Base-by-base conservation (phyloP, 768 basidiomycete genomes). In the Lepiota brunneoincarnata region DNA sequence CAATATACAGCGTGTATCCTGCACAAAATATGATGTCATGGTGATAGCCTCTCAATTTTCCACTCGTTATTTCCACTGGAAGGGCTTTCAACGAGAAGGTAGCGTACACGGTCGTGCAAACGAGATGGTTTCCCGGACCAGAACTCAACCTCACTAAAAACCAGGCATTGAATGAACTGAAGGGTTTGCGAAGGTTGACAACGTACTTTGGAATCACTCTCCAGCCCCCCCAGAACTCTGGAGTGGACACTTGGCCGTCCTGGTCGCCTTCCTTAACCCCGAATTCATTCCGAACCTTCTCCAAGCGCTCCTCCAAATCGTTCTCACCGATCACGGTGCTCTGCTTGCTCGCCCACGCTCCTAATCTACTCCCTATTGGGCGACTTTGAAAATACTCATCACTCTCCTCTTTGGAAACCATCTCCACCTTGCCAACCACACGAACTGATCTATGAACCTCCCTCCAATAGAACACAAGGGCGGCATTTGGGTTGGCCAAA, bases 171-270 rank as follows among this genome's bases (percentile, higher is more conserved):
- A 42, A 45, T 26, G 52, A 51, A 11, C 17, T n/a, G 38, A n/a
- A 54, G n/a, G 12, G 9, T 1, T 21, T 38, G 26, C 45, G 31
- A 15, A 56, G 46, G 24, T 39, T 18, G 59, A 36, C 10, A 4
- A 77, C 86, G 63, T 61, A 96, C 93, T 79, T 79, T 23, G 96
- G 96, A n/a, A 98, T 77, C 31, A 98, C 79, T 61, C 96, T 79
- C 89, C 93, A 97, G 3, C 96, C 96, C 56, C 96, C 96, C 96
- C 96, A 98, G 68, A 91, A 92, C 6, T 91, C 86, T 2, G 96
- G 96, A 43, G 87, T 74, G 0, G 90, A 87, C 11, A 97, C 75
- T 24, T 83, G 75, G 10, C 66, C 74, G 1, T 77, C 73, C 24
- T 66, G 67, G 34, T 70, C 72, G 6, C 59, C 69, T 4, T 72